These are phyloP conservation scores for Russula compacta DNA, from an alignment of 768 basidiomycete genomes.

Conservation along the genomic window DNA sequence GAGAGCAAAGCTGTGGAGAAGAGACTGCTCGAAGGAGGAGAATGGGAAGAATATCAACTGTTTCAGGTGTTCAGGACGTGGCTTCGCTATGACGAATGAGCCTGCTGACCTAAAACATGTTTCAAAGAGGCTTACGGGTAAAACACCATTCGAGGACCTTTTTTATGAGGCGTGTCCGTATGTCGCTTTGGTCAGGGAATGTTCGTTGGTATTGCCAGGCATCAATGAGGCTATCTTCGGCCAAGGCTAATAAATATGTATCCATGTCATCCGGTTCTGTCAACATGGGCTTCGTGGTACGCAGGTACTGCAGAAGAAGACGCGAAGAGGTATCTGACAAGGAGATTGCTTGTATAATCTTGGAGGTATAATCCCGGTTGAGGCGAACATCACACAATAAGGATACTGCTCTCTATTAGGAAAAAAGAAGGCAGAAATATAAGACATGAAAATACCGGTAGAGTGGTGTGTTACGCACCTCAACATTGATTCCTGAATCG, in stretches of 20 bases:
- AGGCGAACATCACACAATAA: conserved; percentile 66
- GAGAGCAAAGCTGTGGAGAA: conserved; percentile 49
- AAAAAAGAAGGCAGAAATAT: background rate
- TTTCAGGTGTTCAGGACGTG: conserved; percentile 43
- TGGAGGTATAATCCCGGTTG: conserved; percentile 68
- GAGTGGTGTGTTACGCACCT: conserved; percentile 38
- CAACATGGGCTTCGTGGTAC: conserved; percentile 64
- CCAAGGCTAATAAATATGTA: conserved; percentile 59
- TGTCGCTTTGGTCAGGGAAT: conserved; percentile 50
- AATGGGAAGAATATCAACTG: conserved; percentile 60
- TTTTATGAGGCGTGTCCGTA: conserved; percentile 44
- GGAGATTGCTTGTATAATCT: conserved; percentile 62
- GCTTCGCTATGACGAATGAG: conserved; percentile 9
- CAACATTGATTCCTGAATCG: conserved; percentile 56
- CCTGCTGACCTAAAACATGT: background rate
- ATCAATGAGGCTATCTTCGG: conserved; percentile 52
- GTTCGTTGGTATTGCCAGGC: conserved; percentile 72
- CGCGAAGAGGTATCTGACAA: conserved; percentile 36
- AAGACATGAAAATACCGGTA: background rate
- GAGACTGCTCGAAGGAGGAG: conserved; percentile 50
- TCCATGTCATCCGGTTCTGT: conserved; percentile 63
- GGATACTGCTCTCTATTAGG: conserved; percentile 52
- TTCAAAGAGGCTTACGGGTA: conserved; percentile 42
- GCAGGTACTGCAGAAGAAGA: conserved; percentile 64
- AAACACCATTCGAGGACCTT: conserved; percentile 63